phyloP scores from a whole-genome alignment of 371 early-diverging fungal genomes.

The Syncephalastrum contaminatum region DNA sequence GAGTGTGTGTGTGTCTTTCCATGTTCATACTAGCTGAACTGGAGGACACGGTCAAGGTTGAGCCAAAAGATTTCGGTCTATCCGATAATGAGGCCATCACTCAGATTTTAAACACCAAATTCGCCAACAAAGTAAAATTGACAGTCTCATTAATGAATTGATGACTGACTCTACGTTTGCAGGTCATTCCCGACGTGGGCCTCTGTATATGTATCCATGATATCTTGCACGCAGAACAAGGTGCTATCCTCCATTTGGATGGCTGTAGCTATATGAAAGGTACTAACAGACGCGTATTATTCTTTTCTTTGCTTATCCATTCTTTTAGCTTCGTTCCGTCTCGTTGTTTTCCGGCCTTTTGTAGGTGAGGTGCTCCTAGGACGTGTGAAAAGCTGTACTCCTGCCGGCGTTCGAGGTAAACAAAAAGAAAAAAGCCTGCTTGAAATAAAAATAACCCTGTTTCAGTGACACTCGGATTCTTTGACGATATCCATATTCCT shows the following conservation, averaged over 20 bases:
- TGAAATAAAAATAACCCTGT: too few species aligned
- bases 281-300: conserved; percentile 3
- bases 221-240: conserved; percentile 76
- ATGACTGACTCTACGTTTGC: not conserved
- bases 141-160: too few species aligned
- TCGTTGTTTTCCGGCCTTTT: conserved; percentile 92
- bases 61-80: conserved; percentile 77
- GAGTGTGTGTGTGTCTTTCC: not conserved
- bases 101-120: conserved; percentile 90
- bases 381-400: conserved; percentile 69
- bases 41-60: conserved; percentile 82
- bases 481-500: conserved; percentile 90
- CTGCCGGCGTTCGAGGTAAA: conserved; percentile 69
- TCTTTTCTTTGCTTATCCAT: not conserved
- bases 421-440: not conserved
- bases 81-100: conserved; percentile 72
- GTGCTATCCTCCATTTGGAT: conserved; percentile 80
- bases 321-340: conserved; percentile 67
- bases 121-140: conserved; percentile 79
- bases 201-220: conserved; percentile 87
- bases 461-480: conserved; percentile 83
- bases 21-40: conserved; percentile 88
- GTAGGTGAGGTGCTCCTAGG: conserved; percentile 85
- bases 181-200: conserved; percentile 89
- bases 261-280: conserved; percentile 80